Base-by-base conservation (phyloP, 306 rosid genomes). In the Hylodesmum podocarpum region DNA sequence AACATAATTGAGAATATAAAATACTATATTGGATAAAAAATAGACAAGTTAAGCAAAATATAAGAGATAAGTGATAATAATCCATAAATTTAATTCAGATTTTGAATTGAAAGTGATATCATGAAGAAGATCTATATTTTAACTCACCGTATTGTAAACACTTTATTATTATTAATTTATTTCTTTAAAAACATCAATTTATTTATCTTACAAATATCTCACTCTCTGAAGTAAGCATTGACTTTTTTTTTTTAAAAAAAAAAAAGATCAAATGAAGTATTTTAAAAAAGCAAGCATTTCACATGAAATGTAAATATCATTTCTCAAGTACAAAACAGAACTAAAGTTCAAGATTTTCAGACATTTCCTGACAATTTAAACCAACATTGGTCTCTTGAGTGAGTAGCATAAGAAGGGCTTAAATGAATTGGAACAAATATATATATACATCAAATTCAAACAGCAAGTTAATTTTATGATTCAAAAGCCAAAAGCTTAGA, bases 361-460 rank as follows among this genome's bases (percentile, higher is more conserved):
- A 54, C 36, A 47, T 57, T 12, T 37, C 27, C 33, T 55, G 39
- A 41, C 40, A 40, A 24, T 44, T 41, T 47, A 72, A 65, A 44
- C 8, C n/a, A n/a, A n/a, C n/a, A n/a, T n/a, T n/a, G n/a, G n/a
- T n/a, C n/a, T n/a, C n/a, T n/a, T n/a, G n/a, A 51, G 43, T 55
- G 5, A 2, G 36, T 34, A 13, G 25, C 67, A 73, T 37, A 24
- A 49, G 15, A 64, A 8, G 21, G 36, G 67, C n/a, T 9, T 9
- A 40, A 49, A 41, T 33, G 47, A 73, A 40, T 3, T 50, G 34
- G 53, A 54, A 54, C 37, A 40, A 41, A 47, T 40, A 51, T 70
- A 61, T 70, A 61, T 70, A 46, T 8, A 63, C 49, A 68, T 63
- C 36, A 61, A 50, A 79, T 33, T 33, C 61, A 46, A 40, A 78